These are phyloP conservation scores for Populus simonii DNA, from an alignment of 345 rosid genomes.

Conservation along the genomic window DNA sequence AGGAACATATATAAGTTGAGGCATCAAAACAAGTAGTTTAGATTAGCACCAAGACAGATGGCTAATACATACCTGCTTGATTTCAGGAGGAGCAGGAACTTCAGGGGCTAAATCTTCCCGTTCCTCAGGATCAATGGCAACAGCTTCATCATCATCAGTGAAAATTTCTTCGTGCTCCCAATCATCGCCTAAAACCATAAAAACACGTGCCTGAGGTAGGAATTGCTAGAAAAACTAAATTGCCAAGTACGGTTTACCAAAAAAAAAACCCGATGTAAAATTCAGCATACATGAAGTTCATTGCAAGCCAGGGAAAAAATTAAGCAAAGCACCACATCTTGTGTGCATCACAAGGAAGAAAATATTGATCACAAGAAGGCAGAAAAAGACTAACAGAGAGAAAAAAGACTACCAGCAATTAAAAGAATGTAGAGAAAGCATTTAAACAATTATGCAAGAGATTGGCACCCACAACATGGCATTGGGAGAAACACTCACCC, in stretches of 20 bases:
- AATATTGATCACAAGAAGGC: background rate
- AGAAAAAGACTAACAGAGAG: background rate
- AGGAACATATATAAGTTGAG: background rate
- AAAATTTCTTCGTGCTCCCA: slow-evolving; percentile 99
- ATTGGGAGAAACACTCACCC: slow-evolving; percentile 42
- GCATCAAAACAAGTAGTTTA: background rate
- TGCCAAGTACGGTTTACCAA: background rate
- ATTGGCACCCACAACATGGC: background rate
- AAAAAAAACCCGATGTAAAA: background rate
- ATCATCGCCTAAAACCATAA: slow-evolving; percentile 68
- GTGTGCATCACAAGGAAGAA: background rate
- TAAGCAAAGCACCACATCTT: background rate
- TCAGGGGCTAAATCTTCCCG: slow-evolving; percentile 94
- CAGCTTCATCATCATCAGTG: slow-evolving; percentile 98
- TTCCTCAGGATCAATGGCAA: slow-evolving; percentile 85
- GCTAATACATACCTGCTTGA: slow-evolving; percentile 60
- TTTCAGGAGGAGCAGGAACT: slow-evolving; percentile 95
- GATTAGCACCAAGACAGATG: background rate
- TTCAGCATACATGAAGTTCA: background rate
- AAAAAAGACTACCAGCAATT: background rate
- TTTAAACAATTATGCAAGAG: background rate
- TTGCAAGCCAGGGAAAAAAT: background rate
- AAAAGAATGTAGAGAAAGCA: background rate
- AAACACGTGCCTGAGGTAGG: background rate
- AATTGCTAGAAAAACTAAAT: background rate